Percentiles rank a stretch among this genome's conserved stretches.
Evolutionary conservation across 2,329 filamentous ascomycete species (phyloP).

Genomic region (Phialemonium atrogriseum): DNA sequence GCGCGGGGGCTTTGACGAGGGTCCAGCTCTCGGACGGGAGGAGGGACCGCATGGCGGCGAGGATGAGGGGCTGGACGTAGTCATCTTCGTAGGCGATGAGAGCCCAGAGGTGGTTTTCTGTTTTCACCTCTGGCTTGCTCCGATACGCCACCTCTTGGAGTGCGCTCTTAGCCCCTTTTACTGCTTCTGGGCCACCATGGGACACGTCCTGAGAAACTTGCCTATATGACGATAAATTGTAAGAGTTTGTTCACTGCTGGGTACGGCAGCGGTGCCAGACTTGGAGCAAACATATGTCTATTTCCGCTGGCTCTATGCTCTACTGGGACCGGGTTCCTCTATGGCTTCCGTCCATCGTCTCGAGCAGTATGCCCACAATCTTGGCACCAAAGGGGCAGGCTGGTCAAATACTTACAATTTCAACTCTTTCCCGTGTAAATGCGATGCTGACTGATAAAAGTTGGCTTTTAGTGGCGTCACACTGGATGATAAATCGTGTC

Average conservation of each 20-base stretch:
- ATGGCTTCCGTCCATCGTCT: background rate
- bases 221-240: too few relatives aligned
- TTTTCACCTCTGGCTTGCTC: too few relatives aligned
- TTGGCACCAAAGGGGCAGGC: slow-evolving; percentile 1
- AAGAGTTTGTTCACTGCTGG: too few relatives aligned
- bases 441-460: slow-evolving; percentile 68
- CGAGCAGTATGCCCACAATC: background rate
- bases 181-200: too few relatives aligned
- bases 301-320: slow-evolving; percentile 17
- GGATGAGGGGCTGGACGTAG: slow-evolving; percentile 83
- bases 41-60: slow-evolving; percentile 58
- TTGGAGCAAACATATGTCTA: slow-evolving; percentile 8
- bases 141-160: too few relatives aligned
- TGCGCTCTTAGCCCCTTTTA: too few relatives aligned
- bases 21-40: slow-evolving; percentile 48
- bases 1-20: slow-evolving; percentile 33
- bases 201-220: too few relatives aligned
- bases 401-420: slow-evolving; percentile 61
- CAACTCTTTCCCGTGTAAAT: slow-evolving; percentile 61
- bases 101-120: slow-evolving; percentile 49
- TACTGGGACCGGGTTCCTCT: slow-evolving; percentile 6
- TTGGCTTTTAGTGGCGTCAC: slow-evolving; percentile 88
- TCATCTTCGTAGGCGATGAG: slow-evolving; percentile 76
- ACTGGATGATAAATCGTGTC: slow-evolving; percentile 39
- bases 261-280: slow-evolving; percentile 2